Evolutionary conservation across 495 filamentous ascomycete genomes (phyloP).

Genomic region (Choiromyces venosus): DNA sequence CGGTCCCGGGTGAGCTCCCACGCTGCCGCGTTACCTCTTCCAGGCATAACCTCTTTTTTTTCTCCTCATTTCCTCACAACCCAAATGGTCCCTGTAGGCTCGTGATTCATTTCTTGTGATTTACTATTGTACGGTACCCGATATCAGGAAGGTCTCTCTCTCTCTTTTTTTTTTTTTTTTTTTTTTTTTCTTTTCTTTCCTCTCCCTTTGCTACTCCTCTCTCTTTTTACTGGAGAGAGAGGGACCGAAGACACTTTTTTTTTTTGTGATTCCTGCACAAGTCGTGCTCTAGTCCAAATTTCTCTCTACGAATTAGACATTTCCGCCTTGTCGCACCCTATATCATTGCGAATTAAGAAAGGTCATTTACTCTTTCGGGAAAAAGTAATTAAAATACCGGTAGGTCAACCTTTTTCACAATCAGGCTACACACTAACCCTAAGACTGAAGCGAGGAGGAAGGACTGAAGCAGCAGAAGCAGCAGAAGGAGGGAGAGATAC

Average conservation of each 20-base stretch:
- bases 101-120: background rate
- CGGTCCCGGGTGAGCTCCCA: background rate
- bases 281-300: background rate
- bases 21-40: constrained; percentile 2
- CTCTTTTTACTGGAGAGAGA: background rate
- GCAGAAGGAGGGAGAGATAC: background rate
- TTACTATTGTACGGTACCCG: background rate
- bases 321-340: constrained; percentile 1
- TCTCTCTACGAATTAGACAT: background rate
- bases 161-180: background rate
- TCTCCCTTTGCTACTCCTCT: background rate
- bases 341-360: background rate
- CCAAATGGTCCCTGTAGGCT: background rate
- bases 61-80: background rate
- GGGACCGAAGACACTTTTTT: background rate
- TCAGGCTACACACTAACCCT: background rate
- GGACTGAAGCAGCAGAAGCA: background rate
- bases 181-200: background rate
- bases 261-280: constrained; percentile 3
- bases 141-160: background rate
- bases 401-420: background rate
- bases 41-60: background rate
- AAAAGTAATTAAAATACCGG: constrained; percentile 6
- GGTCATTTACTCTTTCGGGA: background rate
- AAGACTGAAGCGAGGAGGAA: background rate